Base-by-base conservation (phyloP, 1,284 basidiomycete genomes). In the Ustilago hordei region DNA sequence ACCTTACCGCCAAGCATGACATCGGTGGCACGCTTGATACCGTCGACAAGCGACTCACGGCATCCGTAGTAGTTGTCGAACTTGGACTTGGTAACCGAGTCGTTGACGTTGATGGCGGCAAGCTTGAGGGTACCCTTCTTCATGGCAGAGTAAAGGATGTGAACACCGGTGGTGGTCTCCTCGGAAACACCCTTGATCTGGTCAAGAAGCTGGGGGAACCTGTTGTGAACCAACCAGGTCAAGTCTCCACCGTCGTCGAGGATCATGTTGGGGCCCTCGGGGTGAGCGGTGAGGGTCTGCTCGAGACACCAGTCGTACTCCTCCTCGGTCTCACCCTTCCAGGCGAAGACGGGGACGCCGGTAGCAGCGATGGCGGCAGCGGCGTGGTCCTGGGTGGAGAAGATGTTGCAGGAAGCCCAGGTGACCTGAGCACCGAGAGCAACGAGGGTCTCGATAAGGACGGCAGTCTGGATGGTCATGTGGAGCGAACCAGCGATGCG, bases 361-460 rank as follows among this genome's bases (percentile, higher is more conserved):
- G 97, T 97, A 32, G 95, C 96, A 76, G 96, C 96, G 82, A 99
- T 98, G 56, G 95, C 97, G 79, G 96, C 93, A 70, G 96, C 97
- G 73, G 96, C 96, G 88, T 99, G 96, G 88, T 99, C 96, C 85
- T 88, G 97, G 66, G 96, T 99, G 65, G 97, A 99, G 90, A 97
- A 99, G 87, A 99, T 99, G 90, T 99, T 99, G 89, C 95, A 98
- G 83, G 96, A 99, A 54, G 97, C 99, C 97, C 96, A 99, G 82
- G 96, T 91, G 77, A 99, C 96, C 88, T 98, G 93, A 79, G 97
- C 96, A 87, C 96, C 96, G 84, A 99, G 92, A 80, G 92, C 92
- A 80, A 91, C 93, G 82, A 99, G 90, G 47, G 81, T 86, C 83
- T 84, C 84, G 75, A 86, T 86, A 60, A 86, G 79, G 54, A 81